Base-by-base conservation (phyloP, 352 stramenopile species). In the Pythium pyrilobum region DNA sequence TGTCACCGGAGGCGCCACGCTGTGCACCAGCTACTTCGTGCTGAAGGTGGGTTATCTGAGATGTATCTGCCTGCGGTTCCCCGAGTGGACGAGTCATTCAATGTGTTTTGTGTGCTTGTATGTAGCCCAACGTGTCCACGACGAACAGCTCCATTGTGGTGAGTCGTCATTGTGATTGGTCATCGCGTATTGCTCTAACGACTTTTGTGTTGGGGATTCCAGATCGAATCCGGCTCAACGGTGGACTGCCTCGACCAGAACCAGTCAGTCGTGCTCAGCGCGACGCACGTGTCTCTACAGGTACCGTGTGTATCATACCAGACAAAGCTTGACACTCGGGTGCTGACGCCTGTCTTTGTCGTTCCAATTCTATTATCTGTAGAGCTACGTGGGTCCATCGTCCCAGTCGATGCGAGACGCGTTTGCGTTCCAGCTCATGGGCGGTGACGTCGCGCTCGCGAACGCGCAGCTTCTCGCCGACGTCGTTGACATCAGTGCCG, bases 1-100 rank as follows among this genome's bases (percentile, higher is more conserved):
- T 37, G 64, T 90, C 8, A 90, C 62, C 13, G 82, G 79, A 16
- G 82, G 82, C 16, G 74, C 79, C 11, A 77, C 77, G 29, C 38
- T 86, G 9, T 92, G 82, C 15, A 57, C 66, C 11, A 80, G 63
- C 23, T 69, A 72, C 25, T 62, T 92, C 13, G 54, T 72, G 12
- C 53, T 88, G 8, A 67, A 86, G 74, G 80, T 86, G 53, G 38
- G 41, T 55, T 9, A 5, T 25, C 37, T 27, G 23, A 5, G 5
- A 21, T 27, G 13, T 21, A 25, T n/a, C n/a, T n/a, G n/a, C n/a
- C n/a, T n/a, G n/a, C n/a, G n/a, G n/a, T n/a, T n/a, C n/a, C n/a
- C n/a, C n/a, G n/a, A n/a, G n/a, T n/a, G n/a, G n/a, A n/a, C n/a
- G n/a, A n/a, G n/a, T n/a, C n/a, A n/a, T n/a, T n/a, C n/a, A n/a